Percentiles rank a stretch among this genome's conserved stretches.
phyloP scores from a whole-genome alignment of 805 yeast species.

The Kuraishia piskuri region DNA sequence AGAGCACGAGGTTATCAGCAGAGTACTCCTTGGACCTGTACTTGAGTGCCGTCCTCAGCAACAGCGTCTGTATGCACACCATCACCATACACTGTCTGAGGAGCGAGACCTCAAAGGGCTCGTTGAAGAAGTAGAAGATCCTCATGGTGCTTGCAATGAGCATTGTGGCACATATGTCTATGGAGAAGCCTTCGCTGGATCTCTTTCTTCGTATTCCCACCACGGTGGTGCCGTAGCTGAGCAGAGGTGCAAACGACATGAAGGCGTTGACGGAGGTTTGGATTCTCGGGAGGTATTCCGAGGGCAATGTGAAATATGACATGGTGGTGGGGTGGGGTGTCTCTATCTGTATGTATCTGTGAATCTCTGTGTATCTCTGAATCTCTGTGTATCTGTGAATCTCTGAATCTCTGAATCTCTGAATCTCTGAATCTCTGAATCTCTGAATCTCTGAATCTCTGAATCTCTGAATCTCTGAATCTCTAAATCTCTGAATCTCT shows the following conservation, averaged over 20 bases:
- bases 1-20: conserved; percentile 25
- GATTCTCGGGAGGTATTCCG: conserved; percentile 21
- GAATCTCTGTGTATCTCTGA: neutral
- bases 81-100: conserved; percentile 76
- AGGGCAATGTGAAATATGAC: conserved; percentile 5
- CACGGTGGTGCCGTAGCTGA: conserved; percentile 83
- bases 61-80: conserved; percentile 67
- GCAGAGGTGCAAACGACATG: conserved; percentile 73
- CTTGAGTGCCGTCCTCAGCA: conserved; percentile 54
- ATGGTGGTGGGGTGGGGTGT: neutral
- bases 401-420: too few relatives aligned
- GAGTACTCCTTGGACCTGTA: conserved; percentile 42
- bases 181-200: conserved; percentile 72
- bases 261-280: conserved; percentile 53
- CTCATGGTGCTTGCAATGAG: conserved; percentile 65
- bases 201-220: conserved; percentile 53
- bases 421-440: too few relatives aligned
- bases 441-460: too few relatives aligned
- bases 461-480: too few relatives aligned
- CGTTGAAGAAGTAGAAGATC: conserved; percentile 67
- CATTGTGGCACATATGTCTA: conserved; percentile 94
- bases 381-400: too few relatives aligned
- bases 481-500: too few relatives aligned
- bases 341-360: neutral
- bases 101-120: conserved; percentile 75